These are phyloP conservation scores for Dalechampia spathulata DNA, from an alignment of 441 rosid genomes.

Conservation along the genomic window DNA sequence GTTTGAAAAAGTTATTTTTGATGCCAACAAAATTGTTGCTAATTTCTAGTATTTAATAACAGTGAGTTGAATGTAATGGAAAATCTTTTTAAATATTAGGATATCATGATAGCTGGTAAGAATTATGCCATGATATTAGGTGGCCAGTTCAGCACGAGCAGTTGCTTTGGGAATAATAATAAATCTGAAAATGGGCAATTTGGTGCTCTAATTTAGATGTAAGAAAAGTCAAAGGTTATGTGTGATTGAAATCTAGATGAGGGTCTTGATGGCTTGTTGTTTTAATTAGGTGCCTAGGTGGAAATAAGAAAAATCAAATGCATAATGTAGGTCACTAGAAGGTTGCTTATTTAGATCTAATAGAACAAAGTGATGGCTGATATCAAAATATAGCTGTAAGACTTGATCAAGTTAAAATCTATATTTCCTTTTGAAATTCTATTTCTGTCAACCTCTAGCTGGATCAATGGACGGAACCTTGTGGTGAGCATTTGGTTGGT, in stretches of 20 bases:
- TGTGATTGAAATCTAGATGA: no score
- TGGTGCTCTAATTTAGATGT: no score
- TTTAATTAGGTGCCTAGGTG: background rate
- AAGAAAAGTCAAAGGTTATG: no score
- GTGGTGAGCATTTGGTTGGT: background rate
- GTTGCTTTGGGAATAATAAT: no score
- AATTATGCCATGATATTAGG: no score
- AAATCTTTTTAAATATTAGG: background rate
- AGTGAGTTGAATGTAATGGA: background rate
- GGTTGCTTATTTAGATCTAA: background rate
- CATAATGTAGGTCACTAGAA: background rate
- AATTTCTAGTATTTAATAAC: background rate
- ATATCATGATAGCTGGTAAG: no score
- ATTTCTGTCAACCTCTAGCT: background rate
- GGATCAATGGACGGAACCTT: background rate
- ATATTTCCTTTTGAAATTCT: background rate
- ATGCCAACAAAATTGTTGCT: background rate
- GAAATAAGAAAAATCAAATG: background rate
- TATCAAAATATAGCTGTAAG: background rate
- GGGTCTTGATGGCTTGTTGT: background rate
- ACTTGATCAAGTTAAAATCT: background rate
- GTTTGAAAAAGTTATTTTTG: background rate
- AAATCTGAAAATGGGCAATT: no score
- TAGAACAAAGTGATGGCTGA: background rate
- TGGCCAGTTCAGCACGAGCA: no score